Conservation (phyloP, 2,329 filamentous ascomycete genomes). For the Cladosporium sp. region DNA sequence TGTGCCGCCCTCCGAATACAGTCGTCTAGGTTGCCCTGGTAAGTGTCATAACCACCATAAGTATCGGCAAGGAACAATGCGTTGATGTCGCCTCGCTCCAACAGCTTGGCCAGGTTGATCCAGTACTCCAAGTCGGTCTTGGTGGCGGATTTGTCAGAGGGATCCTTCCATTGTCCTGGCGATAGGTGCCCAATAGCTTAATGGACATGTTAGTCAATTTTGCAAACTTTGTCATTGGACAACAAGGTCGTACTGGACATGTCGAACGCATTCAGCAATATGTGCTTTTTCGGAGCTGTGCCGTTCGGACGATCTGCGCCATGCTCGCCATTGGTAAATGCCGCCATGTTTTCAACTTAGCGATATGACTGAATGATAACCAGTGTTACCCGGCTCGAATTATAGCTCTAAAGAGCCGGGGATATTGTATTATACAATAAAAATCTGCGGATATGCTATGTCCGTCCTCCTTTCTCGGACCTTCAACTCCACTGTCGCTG, state of each 20-base stretch:
- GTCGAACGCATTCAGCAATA: constrained; percentile 36
- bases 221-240: not conserved
- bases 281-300: constrained; percentile 26
- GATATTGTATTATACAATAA: no score
- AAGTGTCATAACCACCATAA: constrained; percentile 61
- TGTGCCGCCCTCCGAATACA: constrained; percentile 58
- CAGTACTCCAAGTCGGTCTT: constrained; percentile 61
- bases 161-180: constrained; percentile 66
- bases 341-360: not conserved
- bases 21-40: constrained; percentile 40
- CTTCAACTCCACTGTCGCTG: not conserved
- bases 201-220: not conserved
- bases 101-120: constrained; percentile 59
- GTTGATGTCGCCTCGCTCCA: constrained; percentile 61
- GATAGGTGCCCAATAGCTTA: constrained; percentile 51
- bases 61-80: constrained; percentile 64
- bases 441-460: no score
- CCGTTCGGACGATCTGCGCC: not conserved
- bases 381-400: no score
- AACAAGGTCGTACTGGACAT: constrained; percentile 27
- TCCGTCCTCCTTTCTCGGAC: not conserved
- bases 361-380: no score
- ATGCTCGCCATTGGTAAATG: not conserved
- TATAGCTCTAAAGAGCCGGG: no score
- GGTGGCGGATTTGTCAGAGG: constrained; percentile 56